Base-by-base conservation (phyloP, 2,329 filamentous ascomycete genomes). In the Aspergillus pseudotamarii region DNA sequence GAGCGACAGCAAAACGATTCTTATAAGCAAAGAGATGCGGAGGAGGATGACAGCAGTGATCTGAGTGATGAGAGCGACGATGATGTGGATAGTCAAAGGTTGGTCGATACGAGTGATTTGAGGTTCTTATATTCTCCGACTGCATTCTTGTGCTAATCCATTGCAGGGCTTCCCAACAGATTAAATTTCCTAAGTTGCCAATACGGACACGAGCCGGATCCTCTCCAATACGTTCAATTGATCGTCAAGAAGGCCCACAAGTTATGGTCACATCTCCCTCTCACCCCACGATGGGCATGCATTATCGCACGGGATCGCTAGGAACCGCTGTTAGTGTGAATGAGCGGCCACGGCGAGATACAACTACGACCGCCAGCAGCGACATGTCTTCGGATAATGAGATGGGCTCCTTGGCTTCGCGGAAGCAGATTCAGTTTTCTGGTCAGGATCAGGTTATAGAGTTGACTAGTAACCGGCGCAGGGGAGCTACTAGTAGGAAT, bases 131-230 rank as follows among this genome's bases (percentile, higher is more conserved):
- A 11, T 66, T 32, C 14, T 6, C 19, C 21, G 9, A 32, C 9
- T 32, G 19, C 19, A 51, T 51, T 14, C 48, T 6, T 4, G 48
- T 51, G 57, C 71, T 76, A 32, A 76, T 63, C 43, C 41, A 19
- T 30, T 54, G n/a, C 57, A 84, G 91, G 59, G 90, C 91, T 51
- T 90, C 91, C 2, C 92, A 96, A 75, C 92, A 96, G 76, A 97
- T 98, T 76, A 94, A 94, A 74, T 99, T 99, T 78, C 89, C 91
- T 56, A 98, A 98, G 79, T 94, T 97, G 92, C 94, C 95, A 1
- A 86, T 97, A 50, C 88, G 94, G 34, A 89, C 88, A 68, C 89
- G 94, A 61, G 92, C 94, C 30, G 94, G 92, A 12, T 97, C 94
- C 0, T 97, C 94, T 55, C 94, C 94, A 4, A 89, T 91, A 43